Evolutionary conservation across 2,329 filamentous ascomycete species (phyloP).

Genomic region (Aureobasidium sp.): DNA sequence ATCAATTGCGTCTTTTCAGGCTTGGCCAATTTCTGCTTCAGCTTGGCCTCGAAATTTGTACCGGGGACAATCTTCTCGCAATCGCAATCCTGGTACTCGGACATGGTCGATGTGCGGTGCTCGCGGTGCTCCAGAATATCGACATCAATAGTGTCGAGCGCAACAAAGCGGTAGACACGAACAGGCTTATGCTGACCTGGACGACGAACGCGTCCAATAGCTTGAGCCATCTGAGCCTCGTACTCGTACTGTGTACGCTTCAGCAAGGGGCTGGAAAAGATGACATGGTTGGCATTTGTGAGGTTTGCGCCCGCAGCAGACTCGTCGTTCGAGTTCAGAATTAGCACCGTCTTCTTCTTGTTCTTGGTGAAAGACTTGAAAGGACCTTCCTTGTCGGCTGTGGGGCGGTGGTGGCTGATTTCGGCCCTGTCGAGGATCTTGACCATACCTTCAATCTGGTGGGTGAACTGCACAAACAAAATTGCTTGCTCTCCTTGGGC

Average conservation of each 20-base stretch:
- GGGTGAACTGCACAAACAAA: conserved; percentile 49
- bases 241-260: conserved; percentile 47
- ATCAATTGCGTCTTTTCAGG: conserved; percentile 35
- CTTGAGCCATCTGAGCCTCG: conserved; percentile 54
- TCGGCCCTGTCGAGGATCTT: conserved; percentile 29
- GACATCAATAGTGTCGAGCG: conserved; percentile 59
- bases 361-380: neutral
- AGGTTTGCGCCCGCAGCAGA: conserved; percentile 56
- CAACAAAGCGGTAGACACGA: conserved; percentile 66
- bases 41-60: neutral
- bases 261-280: conserved; percentile 55
- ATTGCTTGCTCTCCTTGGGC: conserved; percentile 43
- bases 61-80: neutral
- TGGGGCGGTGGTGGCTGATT: neutral
- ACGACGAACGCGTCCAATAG: conserved; percentile 53
- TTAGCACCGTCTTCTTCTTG: conserved; percentile 42
- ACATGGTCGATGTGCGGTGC: conserved; percentile 25
- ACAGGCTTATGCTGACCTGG: conserved; percentile 53
- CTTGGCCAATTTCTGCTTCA: neutral
- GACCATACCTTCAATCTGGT: conserved; percentile 36
- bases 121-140: conserved; percentile 42
- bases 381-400: neutral
- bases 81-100: conserved; percentile 17
- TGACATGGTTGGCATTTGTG: conserved; percentile 56
- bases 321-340: conserved; percentile 51